Conservation (phyloP, 495 filamentous ascomycete genomes). For the Penicillium desertorum region DNA sequence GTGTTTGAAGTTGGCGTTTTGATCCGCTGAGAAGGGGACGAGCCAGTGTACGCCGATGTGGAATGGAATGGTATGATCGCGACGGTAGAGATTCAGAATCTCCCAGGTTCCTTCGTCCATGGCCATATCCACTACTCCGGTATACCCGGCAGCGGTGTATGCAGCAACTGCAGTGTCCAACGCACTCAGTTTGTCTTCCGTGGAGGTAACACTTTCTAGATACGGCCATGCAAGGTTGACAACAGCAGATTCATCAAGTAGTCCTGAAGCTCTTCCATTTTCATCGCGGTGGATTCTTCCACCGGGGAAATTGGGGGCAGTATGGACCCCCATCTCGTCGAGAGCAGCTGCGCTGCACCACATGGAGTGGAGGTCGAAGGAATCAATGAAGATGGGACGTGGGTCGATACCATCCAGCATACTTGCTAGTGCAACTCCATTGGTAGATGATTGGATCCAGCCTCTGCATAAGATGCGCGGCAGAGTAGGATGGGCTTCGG, state of each 20-base stretch:
- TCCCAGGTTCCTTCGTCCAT: conserved; percentile 65
- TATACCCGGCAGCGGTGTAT: conserved; percentile 59
- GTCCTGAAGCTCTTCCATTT: conserved; percentile 50
- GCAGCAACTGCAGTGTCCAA: conserved; percentile 48
- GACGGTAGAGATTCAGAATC: conserved; percentile 49
- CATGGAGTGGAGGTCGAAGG: conserved; percentile 62
- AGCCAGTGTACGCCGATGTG: conserved; percentile 65
- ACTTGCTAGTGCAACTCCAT: conserved; percentile 48
- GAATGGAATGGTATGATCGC: conserved; percentile 47
- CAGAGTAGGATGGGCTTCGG: conserved; percentile 46
- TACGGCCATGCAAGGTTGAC: conserved; percentile 59
- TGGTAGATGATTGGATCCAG: conserved; percentile 62
- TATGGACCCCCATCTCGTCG: conserved; percentile 48
- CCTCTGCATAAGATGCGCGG: conserved; percentile 56
- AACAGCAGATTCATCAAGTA: conserved; percentile 58
- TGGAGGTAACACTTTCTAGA: conserved; percentile 50
- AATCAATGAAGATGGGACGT: conserved; percentile 59
- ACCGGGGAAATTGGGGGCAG: conserved; percentile 52
- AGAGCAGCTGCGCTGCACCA: conserved; percentile 61
- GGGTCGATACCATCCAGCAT: conserved; percentile 55
- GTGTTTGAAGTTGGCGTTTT: conserved; percentile 23
- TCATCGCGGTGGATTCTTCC: conserved; percentile 57
- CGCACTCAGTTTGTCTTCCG: conserved; percentile 53
- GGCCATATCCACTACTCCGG: conserved; percentile 68
- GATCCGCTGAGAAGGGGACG: conserved; percentile 35